phyloP scores from a whole-genome alignment of 225 moss, liverwort and hornwort genomes.

The Marchantia paleacea region DNA sequence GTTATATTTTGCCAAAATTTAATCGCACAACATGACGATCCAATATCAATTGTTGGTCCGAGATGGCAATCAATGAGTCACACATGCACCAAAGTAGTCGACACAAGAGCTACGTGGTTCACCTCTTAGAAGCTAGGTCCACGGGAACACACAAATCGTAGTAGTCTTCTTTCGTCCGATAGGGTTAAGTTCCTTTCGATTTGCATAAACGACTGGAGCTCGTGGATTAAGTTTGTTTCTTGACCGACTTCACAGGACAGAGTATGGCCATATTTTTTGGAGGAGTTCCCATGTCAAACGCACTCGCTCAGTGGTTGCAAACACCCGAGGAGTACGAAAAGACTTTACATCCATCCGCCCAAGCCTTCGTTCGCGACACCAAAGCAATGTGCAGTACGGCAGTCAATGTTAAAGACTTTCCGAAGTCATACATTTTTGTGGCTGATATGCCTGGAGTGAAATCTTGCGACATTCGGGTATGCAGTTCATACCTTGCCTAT shows the following conservation, averaged over 20 bases:
- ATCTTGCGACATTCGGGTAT: slow-evolving; percentile 52
- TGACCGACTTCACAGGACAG: not conserved
- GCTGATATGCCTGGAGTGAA: slow-evolving; percentile 55
- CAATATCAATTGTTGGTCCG: too few species aligned
- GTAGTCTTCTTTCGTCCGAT: too few species aligned
- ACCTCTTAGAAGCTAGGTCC: too few species aligned
- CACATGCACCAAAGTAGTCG: too few species aligned
- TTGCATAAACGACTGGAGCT: too few species aligned
- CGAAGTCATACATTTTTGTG: slow-evolving; percentile 38
- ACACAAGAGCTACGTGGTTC: too few species aligned
- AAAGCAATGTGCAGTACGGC: slow-evolving; percentile 42
- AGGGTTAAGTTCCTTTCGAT: too few species aligned
- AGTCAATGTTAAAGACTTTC: slow-evolving; percentile 56
- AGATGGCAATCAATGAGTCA: too few species aligned
- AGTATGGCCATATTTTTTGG: slow-evolving; percentile 19
- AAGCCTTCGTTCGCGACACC: slow-evolving; percentile 28
- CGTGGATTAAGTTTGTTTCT: too few species aligned
- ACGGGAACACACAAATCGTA: too few species aligned
- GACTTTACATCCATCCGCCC: slow-evolving; percentile 33
- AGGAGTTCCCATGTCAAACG: slow-evolving; percentile 14
- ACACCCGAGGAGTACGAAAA: slow-evolving; percentile 43
- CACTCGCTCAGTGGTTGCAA: slow-evolving; percentile 7
- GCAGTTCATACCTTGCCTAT: not conserved
- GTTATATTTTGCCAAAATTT: too few species aligned
- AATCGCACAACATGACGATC: too few species aligned